Evolutionary conservation across 306 rosid species (phyloP).

Genomic region (Pterocarpus santalinus): DNA sequence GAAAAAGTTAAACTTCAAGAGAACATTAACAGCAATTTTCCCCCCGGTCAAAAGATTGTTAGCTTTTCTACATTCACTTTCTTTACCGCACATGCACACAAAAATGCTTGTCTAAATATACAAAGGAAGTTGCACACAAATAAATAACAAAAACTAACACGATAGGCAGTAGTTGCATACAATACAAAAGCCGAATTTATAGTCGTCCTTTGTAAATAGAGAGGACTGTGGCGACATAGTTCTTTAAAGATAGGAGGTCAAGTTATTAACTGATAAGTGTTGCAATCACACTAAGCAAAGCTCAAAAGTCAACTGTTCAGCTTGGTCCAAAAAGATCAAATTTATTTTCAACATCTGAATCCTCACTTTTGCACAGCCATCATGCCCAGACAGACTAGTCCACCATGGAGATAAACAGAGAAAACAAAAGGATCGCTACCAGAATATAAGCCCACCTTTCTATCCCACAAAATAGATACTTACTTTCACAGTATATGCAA

Average conservation of each 20-base stretch:
- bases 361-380: constrained; percentile 7
- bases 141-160: neutral
- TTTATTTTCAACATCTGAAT: neutral
- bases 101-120: neutral
- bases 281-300: neutral
- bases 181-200: neutral
- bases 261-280: neutral
- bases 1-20: neutral
- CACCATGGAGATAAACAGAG: neutral
- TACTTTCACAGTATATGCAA: neutral
- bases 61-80: neutral
- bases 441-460: neutral
- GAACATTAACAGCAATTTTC: no score
- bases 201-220: neutral
- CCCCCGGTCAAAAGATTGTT: neutral
- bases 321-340: neutral
- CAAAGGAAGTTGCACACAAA: neutral
- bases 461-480: neutral
- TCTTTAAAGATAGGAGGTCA: neutral
- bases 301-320: neutral
- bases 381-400: neutral
- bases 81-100: neutral
- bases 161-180: neutral
- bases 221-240: neutral
- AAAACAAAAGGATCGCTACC: neutral